These are phyloP conservation scores for Globisporangium paroecandrum DNA, from an alignment of 352 stramenopile genomes.

Conservation along the genomic window DNA sequence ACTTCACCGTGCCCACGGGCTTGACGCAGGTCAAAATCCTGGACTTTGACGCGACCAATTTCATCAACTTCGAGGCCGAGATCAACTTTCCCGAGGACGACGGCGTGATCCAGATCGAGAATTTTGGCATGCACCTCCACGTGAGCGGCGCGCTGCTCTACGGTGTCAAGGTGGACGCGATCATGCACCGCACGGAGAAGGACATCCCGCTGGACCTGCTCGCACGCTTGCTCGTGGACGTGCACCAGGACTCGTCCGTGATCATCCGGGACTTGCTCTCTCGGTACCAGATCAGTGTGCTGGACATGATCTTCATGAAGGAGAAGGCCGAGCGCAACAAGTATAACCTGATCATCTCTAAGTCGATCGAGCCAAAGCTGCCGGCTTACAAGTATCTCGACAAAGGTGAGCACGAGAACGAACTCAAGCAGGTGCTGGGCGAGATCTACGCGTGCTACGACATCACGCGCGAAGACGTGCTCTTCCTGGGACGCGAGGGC, in stretches of 20 bases:
- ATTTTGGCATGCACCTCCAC: constrained; percentile 91
- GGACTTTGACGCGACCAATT: constrained; percentile 96
- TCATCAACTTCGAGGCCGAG: constrained; percentile 98
- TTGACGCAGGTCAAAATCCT: constrained; percentile 97
- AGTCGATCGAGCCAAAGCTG: constrained; percentile 94
- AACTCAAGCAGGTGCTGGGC: constrained; percentile 94
- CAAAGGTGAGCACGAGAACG: constrained; percentile 96
- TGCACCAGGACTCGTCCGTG: constrained; percentile 94
- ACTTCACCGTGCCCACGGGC: constrained; percentile 87
- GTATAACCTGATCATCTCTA: constrained; percentile 97
- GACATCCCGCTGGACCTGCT: constrained; percentile 96
- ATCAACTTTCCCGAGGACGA: constrained; percentile 95
- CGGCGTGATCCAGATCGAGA: constrained; percentile 95
- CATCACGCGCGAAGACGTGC: constrained; percentile 93
- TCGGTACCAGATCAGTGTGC: constrained; percentile 92
- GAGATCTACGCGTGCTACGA: constrained; percentile 96
- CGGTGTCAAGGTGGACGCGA: constrained; percentile 92
- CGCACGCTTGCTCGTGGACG: constrained; percentile 93
- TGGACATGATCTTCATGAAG: constrained; percentile 96
- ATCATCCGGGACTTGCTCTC: constrained; percentile 97
- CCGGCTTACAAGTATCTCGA: constrained; percentile 97
- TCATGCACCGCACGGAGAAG: constrained; percentile 95
- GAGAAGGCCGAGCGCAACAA: constrained; percentile 94
- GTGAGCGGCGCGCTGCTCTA: constrained; percentile 76
- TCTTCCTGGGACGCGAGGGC: constrained; percentile 94